Percentiles rank a stretch among this genome's conserved stretches.
Evolutionary conservation across 805 yeast species (phyloP).

Genomic region (Candida silvicultrix): DNA sequence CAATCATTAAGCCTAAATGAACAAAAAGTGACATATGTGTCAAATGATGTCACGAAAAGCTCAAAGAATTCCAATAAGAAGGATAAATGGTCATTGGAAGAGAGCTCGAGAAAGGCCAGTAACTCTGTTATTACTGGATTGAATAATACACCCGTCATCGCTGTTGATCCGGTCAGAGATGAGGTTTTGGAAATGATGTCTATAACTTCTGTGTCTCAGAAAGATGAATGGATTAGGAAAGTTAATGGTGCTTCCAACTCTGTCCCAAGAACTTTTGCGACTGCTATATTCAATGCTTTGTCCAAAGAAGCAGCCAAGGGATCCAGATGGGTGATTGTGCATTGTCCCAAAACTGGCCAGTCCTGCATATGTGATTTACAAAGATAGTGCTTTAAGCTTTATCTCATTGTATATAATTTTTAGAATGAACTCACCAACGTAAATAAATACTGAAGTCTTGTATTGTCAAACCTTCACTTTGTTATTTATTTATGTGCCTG

Average conservation of each 20-base stretch:
- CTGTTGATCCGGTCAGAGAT: conserved; percentile 71
- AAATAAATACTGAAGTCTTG: not conserved
- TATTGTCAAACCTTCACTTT: no score
- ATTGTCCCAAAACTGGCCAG: conserved; percentile 72
- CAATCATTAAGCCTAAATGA: conserved; percentile 24
- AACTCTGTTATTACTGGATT: conserved; percentile 46
- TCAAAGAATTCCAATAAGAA: conserved; percentile 67
- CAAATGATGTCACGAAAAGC: conserved; percentile 78
- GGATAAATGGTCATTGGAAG: conserved; percentile 74
- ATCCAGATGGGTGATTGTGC: conserved; percentile 67
- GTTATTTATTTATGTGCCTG: no score
- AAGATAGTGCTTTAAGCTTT: no score
- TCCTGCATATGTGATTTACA: conserved; percentile 63
- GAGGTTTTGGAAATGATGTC: conserved; percentile 83
- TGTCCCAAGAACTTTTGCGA: conserved; percentile 73
- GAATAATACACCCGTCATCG: conserved; percentile 63
- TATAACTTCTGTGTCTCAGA: conserved; percentile 65
- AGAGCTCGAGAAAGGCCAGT: conserved; percentile 60
- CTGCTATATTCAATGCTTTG: conserved; percentile 65
- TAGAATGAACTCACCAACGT: not conserved
- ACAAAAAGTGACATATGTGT: conserved; percentile 60
- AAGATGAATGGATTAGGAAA: conserved; percentile 73
- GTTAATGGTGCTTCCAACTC: conserved; percentile 79
- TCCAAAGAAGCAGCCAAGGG: conserved; percentile 69
- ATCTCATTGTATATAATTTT: not conserved